Percentiles rank a stretch among this genome's conserved stretches.
phyloP scores from a whole-genome alignment of 139 green algal species.

The Chlorella sp. region DNA sequence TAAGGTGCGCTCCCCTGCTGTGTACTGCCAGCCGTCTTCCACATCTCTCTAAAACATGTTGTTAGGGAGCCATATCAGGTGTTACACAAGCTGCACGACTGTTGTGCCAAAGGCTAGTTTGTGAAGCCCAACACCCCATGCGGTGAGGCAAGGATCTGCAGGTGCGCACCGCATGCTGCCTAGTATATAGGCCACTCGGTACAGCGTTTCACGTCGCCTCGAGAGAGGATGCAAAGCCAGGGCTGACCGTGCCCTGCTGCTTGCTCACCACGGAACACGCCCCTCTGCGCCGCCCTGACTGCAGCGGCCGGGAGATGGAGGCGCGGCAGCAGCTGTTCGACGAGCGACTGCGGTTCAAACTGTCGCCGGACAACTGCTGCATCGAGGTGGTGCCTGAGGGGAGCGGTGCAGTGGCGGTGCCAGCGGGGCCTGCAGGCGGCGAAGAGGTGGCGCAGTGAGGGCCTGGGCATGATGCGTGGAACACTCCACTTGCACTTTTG shows the following conservation, averaged over 20 bases:
- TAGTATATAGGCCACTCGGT: too few species aligned
- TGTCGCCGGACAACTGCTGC: not conserved
- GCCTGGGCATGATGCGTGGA: too few species aligned
- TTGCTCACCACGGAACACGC: not conserved
- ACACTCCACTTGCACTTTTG: too few species aligned
- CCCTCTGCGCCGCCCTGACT: not conserved
- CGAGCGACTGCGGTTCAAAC: not conserved
- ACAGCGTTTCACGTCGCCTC: too few species aligned
- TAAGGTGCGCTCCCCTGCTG: not conserved
- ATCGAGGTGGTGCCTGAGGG: not conserved
- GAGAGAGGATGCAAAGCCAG: too few species aligned
- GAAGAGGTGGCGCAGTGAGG: too few species aligned
- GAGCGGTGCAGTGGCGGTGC: too few species aligned
- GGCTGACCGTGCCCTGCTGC: not conserved
- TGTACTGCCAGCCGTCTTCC: not conserved
- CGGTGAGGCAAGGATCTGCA: not conserved
- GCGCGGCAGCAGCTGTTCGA: slow-evolving; percentile 26
- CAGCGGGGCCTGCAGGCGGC: too few species aligned
- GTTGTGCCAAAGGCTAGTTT: not conserved
- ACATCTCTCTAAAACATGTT: too few species aligned
- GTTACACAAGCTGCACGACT: not conserved
- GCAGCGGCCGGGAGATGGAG: slow-evolving; percentile 18
- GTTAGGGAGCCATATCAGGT: too few species aligned
- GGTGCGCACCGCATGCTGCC: too few species aligned
- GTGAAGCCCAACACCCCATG: too few species aligned